A percentile compares a stretch with the other conserved stretches of the same genome.
phyloP scores from a whole-genome alignment of 495 filamentous ascomycete genomes.

The Lasiosphaeris hirsuta region DNA sequence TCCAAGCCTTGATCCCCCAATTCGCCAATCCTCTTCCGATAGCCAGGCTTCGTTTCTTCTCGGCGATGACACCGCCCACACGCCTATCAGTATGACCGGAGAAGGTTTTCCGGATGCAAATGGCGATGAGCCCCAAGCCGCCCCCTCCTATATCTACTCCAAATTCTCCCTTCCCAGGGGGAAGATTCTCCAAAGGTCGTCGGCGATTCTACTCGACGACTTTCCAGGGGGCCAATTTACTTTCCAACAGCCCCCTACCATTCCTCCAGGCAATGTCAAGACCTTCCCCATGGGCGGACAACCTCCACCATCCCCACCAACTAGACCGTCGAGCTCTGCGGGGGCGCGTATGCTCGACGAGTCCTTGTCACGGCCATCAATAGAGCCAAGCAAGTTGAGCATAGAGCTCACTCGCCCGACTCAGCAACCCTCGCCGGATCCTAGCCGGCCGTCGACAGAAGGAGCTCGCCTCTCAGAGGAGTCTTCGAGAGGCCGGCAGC shows the following conservation, averaged over 20 bases:
- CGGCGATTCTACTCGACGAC: conserved; percentile 59
- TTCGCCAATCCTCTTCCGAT: conserved; percentile 56
- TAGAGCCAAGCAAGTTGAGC: conserved; percentile 46
- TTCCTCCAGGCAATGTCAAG: conserved; percentile 43
- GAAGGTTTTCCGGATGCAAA: conserved; percentile 53
- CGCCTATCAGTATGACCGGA: conserved; percentile 61
- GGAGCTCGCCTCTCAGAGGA: conserved; percentile 39
- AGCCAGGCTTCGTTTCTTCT: conserved; percentile 60
- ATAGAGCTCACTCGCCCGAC: conserved; percentile 34
- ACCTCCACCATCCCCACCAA: conserved; percentile 55
- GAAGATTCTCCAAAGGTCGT: conserved; percentile 65
- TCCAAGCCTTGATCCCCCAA: conserved; percentile 57
- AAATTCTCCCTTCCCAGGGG: conserved; percentile 82
- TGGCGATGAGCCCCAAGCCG: conserved; percentile 39
- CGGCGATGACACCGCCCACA: conserved; percentile 57
- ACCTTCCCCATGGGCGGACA: conserved; percentile 37
- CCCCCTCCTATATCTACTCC: conserved; percentile 77
- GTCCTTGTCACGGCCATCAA: conserved; percentile 35
- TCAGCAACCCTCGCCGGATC: conserved; percentile 38
- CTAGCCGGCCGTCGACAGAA: conserved; percentile 48
- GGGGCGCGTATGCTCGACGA: conserved; percentile 37
- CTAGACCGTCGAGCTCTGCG: conserved; percentile 48
- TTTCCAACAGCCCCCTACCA: conserved; percentile 54
- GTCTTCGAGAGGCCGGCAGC: conserved; percentile 34
- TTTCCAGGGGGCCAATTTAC: conserved; percentile 52